These are phyloP conservation scores for Didymella sp. DNA, from an alignment of 2,329 filamentous ascomycete genomes.

Conservation along the genomic window DNA sequence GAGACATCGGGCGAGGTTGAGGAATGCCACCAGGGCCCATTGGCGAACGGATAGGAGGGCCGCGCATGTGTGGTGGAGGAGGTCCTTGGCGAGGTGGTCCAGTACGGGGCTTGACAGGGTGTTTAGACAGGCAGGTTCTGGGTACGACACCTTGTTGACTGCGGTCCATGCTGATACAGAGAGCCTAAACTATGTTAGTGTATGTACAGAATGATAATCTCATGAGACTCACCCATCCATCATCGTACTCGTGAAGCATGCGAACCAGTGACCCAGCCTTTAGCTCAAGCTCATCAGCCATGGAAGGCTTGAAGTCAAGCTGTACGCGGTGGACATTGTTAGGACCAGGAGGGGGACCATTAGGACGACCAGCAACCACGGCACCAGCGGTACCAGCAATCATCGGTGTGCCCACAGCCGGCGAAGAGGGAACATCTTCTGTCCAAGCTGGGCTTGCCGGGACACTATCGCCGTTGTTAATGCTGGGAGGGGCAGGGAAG, in stretches of 20 bases:
- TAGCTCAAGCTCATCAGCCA: constrained; percentile 89
- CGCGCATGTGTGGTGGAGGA: constrained; percentile 49
- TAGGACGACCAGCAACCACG: constrained; percentile 68
- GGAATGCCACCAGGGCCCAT: constrained; percentile 44
- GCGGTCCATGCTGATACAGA: constrained; percentile 88
- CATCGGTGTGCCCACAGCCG: constrained; percentile 34
- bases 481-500: constrained; percentile 51
- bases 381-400: constrained; percentile 42
- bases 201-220: not conserved
- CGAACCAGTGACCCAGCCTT: constrained; percentile 83
- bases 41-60: constrained; percentile 39
- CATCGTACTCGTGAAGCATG: constrained; percentile 93
- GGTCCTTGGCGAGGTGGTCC: constrained; percentile 61
- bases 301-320: constrained; percentile 89
- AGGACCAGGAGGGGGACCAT: constrained; percentile 58
- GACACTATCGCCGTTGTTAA: constrained; percentile 54
- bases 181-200: constrained; percentile 65
- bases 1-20: constrained; percentile 53
- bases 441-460: constrained; percentile 67
- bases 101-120: constrained; percentile 85
- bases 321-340: constrained; percentile 88
- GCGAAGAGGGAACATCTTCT: constrained; percentile 63
- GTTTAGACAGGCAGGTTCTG: constrained; percentile 88
- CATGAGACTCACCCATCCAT: constrained; percentile 82
- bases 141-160: constrained; percentile 93